Evolutionary conservation across 1,284 basidiomycete genomes (phyloP).

Genomic region (Limonomyces culmigenus): DNA sequence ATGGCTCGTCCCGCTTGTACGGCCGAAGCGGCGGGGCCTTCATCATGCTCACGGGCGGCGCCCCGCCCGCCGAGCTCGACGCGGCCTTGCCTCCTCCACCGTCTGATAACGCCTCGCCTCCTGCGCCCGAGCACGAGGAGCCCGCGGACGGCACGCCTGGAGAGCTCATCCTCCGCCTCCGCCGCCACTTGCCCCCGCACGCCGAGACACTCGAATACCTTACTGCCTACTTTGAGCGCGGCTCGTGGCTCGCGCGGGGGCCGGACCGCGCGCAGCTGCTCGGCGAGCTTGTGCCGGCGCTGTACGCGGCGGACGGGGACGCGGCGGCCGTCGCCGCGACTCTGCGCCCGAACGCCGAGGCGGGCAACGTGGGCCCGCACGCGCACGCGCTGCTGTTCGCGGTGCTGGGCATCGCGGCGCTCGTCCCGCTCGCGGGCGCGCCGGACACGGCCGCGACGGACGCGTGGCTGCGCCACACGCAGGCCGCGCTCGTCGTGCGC

Average conservation of each 20-base stretch:
- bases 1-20: too few relatives aligned
- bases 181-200: too few relatives aligned
- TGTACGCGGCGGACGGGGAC: background rate
- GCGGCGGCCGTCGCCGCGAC: background rate
- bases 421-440: too few relatives aligned
- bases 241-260: background rate
- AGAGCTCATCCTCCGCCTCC: too few relatives aligned
- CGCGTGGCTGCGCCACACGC: too few relatives aligned
- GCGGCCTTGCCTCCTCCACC: constrained; percentile 45
- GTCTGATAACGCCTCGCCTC: background rate
- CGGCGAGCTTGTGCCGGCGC: background rate
- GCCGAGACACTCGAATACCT: background rate
- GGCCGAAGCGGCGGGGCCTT: too few relatives aligned
- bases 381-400: background rate
- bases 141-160: too few relatives aligned
- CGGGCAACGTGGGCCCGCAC: background rate
- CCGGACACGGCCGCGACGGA: too few relatives aligned
- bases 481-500: too few relatives aligned
- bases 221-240: constrained; percentile 1
- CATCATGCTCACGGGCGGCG: too few relatives aligned
- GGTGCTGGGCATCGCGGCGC: background rate
- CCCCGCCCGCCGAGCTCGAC: too few relatives aligned
- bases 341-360: background rate
- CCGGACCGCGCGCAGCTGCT: background rate
- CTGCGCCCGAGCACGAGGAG: too few relatives aligned